A percentile compares a stretch with the other conserved stretches of the same genome.
Evolutionary conservation across 805 yeast species (phyloP).

Genomic region (Ogataea saltuana): DNA sequence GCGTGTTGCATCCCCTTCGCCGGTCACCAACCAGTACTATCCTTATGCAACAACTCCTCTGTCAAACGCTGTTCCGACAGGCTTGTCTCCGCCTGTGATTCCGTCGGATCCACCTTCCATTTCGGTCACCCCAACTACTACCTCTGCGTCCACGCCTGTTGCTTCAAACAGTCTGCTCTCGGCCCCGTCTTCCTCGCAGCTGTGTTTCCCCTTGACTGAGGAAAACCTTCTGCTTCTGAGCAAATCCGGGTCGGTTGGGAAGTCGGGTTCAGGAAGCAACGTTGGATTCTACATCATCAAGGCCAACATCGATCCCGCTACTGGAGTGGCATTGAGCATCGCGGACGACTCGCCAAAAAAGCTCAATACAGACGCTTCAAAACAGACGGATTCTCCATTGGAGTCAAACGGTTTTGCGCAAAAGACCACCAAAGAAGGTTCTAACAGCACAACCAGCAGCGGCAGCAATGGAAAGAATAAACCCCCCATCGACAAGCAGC

Average conservation of each 20-base stretch:
- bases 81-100: constrained; percentile 24
- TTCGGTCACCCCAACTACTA: constrained; percentile 1
- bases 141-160: constrained; percentile 3
- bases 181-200: constrained; percentile 5
- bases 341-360: constrained; percentile 5
- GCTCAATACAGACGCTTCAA: neutral
- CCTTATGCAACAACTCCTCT: too few relatives aligned
- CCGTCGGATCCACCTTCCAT: constrained; percentile 15
- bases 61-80: constrained; percentile 28
- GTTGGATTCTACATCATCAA: constrained; percentile 12
- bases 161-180: constrained; percentile 3
- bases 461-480: constrained; percentile 19
- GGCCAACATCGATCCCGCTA: constrained; percentile 9
- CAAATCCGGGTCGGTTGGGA: constrained; percentile 3
- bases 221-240: constrained; percentile 37
- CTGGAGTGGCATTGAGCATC: constrained; percentile 2
- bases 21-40: too few relatives aligned
- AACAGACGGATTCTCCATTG: neutral
- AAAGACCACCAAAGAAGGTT: constrained; percentile 1
- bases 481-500: constrained; percentile 44
- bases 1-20: too few relatives aligned
- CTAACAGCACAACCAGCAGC: constrained; percentile 3
- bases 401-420: neutral
- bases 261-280: neutral
- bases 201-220: constrained; percentile 37